These are phyloP conservation scores for Parastagonospora nodorum DNA, from an alignment of 2,329 filamentous ascomycete genomes.

Conservation along the genomic window DNA sequence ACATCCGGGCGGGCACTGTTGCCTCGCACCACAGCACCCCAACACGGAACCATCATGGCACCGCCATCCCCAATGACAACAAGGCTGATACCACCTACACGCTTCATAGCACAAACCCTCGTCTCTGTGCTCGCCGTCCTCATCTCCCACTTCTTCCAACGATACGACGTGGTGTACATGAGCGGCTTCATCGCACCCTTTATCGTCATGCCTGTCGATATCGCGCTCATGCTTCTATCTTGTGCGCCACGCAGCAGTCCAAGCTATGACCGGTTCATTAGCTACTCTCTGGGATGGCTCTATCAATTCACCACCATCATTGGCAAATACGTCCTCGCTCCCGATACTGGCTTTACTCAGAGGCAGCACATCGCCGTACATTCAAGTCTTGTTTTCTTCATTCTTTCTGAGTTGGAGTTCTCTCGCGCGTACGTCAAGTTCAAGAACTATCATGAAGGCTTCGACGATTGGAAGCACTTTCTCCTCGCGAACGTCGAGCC, in stretches of 20 bases:
- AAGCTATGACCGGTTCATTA: not conserved
- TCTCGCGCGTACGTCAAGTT: constrained; percentile 5
- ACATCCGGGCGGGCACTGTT: too few relatives aligned
- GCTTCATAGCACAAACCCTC: constrained; percentile 5
- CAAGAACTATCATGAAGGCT: constrained; percentile 1
- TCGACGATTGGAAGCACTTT: constrained; percentile 2
- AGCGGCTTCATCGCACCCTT: constrained; percentile 2
- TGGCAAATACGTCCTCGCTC: not conserved
- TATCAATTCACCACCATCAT: constrained; percentile 3
- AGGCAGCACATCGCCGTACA: constrained; percentile 4
- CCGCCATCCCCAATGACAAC: too few relatives aligned
- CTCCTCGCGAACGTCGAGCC: constrained; percentile 2
- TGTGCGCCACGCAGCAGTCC: constrained; percentile 1
- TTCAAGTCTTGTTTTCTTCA: constrained; percentile 3
- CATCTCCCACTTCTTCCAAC: constrained; percentile 4
- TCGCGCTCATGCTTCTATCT: constrained; percentile 3
- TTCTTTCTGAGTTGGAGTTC: constrained; percentile 5
- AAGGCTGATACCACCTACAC: too few relatives aligned
- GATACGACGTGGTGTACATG: not conserved
- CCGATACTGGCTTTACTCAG: constrained; percentile 2
- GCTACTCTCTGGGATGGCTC: constrained; percentile 1
- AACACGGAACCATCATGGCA: too few relatives aligned
- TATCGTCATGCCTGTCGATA: not conserved
- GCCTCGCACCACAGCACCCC: too few relatives aligned
- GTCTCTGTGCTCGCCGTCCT: constrained; percentile 3